Conservation (phyloP, 352 stramenopile species). For the Halophytophthora batemanensis region DNA sequence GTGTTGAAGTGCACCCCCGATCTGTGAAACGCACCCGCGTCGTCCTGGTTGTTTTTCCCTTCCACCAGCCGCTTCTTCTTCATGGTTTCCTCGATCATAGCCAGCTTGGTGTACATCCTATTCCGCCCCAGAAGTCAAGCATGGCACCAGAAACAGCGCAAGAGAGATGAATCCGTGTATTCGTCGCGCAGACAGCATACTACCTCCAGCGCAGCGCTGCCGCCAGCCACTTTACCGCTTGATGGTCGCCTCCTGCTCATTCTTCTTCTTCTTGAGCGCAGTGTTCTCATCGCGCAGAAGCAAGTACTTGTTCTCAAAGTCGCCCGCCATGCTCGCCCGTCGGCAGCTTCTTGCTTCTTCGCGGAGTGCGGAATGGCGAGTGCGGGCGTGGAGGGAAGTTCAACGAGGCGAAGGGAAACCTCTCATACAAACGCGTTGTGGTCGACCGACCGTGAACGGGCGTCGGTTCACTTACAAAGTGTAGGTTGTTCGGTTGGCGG, state of each 20-base stretch:
- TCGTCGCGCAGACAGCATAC: neutral
- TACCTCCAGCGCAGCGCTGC: neutral
- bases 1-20: neutral
- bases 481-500: neutral
- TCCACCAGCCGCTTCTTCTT: constrained; percentile 65
- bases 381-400: constrained; percentile 1
- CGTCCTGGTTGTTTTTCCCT: constrained; percentile 58
- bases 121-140: neutral
- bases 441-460: constrained; percentile 14
- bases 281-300: constrained; percentile 81
- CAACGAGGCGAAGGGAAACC: neutral
- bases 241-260: constrained; percentile 89
- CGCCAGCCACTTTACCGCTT: constrained; percentile 53
- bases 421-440: neutral
- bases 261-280: constrained; percentile 88
- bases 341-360: neutral
- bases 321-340: constrained; percentile 35
- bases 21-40: constrained; percentile 24
- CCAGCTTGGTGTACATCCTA: constrained; percentile 89
- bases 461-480: constrained; percentile 1
- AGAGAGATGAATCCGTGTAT: neutral
- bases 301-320: constrained; percentile 87
- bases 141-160: neutral
- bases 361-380: neutral
- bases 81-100: constrained; percentile 84